Percentiles rank a stretch among this genome's conserved stretches.
These are phyloP conservation scores for Candida nonsorbophila DNA, from an alignment of 805 yeast genomes.

Conservation along the genomic window DNA sequence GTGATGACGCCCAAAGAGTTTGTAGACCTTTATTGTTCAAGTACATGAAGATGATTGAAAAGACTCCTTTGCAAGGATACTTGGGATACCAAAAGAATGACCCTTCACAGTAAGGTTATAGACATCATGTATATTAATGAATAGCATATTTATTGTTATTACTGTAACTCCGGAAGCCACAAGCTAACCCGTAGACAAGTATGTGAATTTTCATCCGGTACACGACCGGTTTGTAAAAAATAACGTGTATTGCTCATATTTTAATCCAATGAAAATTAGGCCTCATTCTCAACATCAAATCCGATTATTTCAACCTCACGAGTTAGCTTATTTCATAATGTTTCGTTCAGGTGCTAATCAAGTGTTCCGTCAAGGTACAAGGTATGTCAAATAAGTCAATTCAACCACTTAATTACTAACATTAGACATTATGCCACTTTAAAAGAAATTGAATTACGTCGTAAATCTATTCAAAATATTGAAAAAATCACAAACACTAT, in stretches of 20 bases:
- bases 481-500: conserved; percentile 99
- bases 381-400: conserved; percentile 36
- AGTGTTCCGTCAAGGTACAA: conserved; percentile 47
- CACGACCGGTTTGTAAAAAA: no score
- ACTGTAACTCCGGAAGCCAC: no score
- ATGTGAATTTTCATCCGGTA: no score
- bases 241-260: no score
- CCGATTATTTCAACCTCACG: no score
- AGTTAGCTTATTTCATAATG: no score
- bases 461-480: conserved; percentile 96
- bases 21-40: conserved; percentile 74
- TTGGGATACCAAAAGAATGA: conserved; percentile 87
- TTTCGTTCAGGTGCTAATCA: conserved; percentile 52
- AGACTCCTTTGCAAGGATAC: conserved; percentile 64
- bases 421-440: conserved; percentile 91
- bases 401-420: conserved; percentile 16
- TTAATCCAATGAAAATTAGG: no score
- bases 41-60: conserved; percentile 73
- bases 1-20: conserved; percentile 53
- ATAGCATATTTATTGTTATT: no score
- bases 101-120: conserved; percentile 49
- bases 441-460: conserved; percentile 97
- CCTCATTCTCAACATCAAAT: no score
- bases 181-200: no score
- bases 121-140: no score